Percentiles rank a stretch among this genome's conserved stretches.
phyloP scores from a whole-genome alignment of 2,329 filamentous ascomycete genomes.

The Diaporthe ilicicola region DNA sequence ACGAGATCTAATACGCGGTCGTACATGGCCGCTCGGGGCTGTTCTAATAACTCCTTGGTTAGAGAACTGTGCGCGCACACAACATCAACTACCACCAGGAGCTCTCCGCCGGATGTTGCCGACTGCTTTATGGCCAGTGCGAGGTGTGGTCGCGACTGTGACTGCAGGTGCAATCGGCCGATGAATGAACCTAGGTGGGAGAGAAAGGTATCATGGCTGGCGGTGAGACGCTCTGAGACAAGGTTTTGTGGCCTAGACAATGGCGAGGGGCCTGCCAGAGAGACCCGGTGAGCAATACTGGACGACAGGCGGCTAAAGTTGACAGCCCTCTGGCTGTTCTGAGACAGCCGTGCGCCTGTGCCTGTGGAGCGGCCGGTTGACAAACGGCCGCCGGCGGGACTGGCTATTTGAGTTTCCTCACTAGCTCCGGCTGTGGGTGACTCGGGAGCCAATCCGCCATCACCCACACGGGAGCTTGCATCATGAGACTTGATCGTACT shows the following conservation, averaged over 20 bases:
- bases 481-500: conserved; percentile 43
- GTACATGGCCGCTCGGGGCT: conserved; percentile 80
- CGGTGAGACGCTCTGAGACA: conserved; percentile 82
- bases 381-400: conserved; percentile 53
- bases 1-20: conserved; percentile 82
- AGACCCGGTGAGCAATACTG: conserved; percentile 76
- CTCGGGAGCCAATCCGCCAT: conserved; percentile 44
- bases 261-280: conserved; percentile 74
- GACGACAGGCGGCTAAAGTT: conserved; percentile 57
- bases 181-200: conserved; percentile 94
- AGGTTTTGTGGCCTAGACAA: conserved; percentile 73
- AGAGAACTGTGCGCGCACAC: conserved; percentile 81
- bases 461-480: conserved; percentile 50
- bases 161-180: conserved; percentile 86
- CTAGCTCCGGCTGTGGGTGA: conserved; percentile 19
- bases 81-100: conserved; percentile 82
- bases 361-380: conserved; percentile 52
- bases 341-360: conserved; percentile 46
- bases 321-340: conserved; percentile 46
- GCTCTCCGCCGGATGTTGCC: conserved; percentile 79
- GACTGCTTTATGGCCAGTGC: conserved; percentile 84
- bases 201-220: conserved; percentile 86
- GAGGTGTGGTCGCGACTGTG: conserved; percentile 87
- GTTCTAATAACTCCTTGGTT: conserved; percentile 71
- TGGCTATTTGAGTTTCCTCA: conserved; percentile 47